Base-by-base conservation (phyloP, 345 rosid species). In the Eucalyptus regnans region DNA sequence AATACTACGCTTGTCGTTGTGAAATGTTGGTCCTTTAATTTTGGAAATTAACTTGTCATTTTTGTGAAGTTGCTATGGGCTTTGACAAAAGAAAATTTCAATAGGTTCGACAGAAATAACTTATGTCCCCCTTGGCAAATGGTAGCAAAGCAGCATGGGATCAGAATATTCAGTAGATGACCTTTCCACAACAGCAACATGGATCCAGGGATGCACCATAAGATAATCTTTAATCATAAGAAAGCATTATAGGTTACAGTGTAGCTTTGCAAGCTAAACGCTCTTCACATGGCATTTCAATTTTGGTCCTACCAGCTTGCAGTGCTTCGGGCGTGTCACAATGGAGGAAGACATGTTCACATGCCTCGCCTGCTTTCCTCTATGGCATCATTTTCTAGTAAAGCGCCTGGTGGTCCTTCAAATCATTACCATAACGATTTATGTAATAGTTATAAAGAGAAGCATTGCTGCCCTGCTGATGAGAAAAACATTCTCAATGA, bases 401-500 rank as follows among this genome's bases (percentile, higher is more conserved):
- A 87, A 83, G 86, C 90, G 5, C 7, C 87, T 13, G 86, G 84
- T 52, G 46, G 64, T 71, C 86, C 37, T 46, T 84, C 90, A 17
- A 81, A 86, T 91, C 48, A 85, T 80, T 85, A 51, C 46, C 25
- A 50, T 31, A 46, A 54, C 13, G 89, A 90, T 86, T 89, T 92
- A 37, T 91, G 84, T 33, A 31, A 79, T 33, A 56, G 44, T 85
- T n/a, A 33, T 27, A 17, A 25, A 50, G 50, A 50, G 84, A 90
- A 87, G 8, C 89, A 80, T 86, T 91, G 86, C 46, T 46, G 86
- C 17, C 81, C 62, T 49, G 16, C 91, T 11, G 93, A 94, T 23
- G 99, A 97, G 90, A 89, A 89, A 79, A 87, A 79, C 54, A 93
- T 97, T 86, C 95, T 97, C 2, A 51, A 89, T 89, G 94, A 95